Base-by-base conservation (phyloP, 2,329 filamentous ascomycete genomes). In the Aspergillus awamori region DNA sequence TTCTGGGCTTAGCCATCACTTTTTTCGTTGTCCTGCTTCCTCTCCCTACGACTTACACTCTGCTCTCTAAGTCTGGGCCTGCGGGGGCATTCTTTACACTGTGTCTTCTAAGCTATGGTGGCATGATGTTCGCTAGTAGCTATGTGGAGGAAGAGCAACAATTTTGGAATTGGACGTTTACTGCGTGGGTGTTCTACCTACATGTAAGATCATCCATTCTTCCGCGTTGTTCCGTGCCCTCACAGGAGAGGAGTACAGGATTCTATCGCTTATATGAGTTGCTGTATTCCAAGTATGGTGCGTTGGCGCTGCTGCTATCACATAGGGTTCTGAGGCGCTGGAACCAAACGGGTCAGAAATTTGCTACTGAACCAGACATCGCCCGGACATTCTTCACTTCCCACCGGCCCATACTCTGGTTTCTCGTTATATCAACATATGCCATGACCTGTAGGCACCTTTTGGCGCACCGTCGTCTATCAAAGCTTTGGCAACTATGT, bases 61-160 rank as follows among this genome's bases (percentile, higher is more conserved):
- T 68, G 33, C 36, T 75, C 74, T 58, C 53, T 22, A 68, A 58
- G 53, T 74, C 59, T 65, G 73, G 17, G 66, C 61, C 67, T 33
- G 61, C 74, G 17, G 69, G 70, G 3, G 22, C 70, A 4, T 77
- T 78, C 3, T 79, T 90, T 54, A 65, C 79, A 3, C 64, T 83
- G 2, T 80, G 87, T 30, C 84, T 84, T 0, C 52, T 88, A 0
- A 76, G 84, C 0, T 97, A 98, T 72, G 87, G 89, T 1, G 75
- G 86, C 39, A 96, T 97, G 87, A 98, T 98, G 93, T 98, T 98
- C 77, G 94, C 93, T 8, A 97, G 92, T 74, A 98, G 93, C 72
- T 99, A 95, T 74, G 92, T 99, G 2, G 95, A 99, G 76, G 95
- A 99, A 78, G 95, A 99, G 75, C 95, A 99, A 53, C 92, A 98